A percentile compares a stretch with the other conserved stretches of the same genome.
phyloP scores from a whole-genome alignment of 2,329 filamentous ascomycete genomes.

The Diaporthe sp. region DNA sequence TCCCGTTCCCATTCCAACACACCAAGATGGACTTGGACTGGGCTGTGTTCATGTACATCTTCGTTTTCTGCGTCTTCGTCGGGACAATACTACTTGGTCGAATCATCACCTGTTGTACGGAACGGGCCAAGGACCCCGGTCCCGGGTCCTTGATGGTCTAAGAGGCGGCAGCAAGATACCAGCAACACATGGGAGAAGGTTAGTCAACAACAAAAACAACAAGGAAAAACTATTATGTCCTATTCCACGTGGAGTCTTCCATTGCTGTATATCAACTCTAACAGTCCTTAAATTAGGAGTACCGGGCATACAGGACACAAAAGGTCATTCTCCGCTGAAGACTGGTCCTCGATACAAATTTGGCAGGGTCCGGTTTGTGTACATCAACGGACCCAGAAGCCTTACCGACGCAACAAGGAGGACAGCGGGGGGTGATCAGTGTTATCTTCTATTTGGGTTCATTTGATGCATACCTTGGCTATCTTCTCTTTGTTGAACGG shows the following conservation, averaged over 20 bases:
- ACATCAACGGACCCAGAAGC: neutral
- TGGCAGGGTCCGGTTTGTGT: neutral
- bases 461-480: too few species aligned
- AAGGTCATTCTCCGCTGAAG: neutral
- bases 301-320: neutral
- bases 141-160: conserved; percentile 22
- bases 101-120: conserved; percentile 32
- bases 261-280: neutral
- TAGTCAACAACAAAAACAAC: neutral
- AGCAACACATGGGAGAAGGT: neutral
- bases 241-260: too few species aligned
- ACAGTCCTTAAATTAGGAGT: neutral
- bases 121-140: conserved; percentile 1
- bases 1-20: conserved; percentile 35
- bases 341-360: neutral
- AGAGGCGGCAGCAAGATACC: neutral
- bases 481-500: neutral
- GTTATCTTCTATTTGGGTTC: neutral
- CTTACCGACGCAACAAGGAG: too few species aligned
- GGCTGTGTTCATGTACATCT: conserved; percentile 36
- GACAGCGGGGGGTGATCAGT: neutral
- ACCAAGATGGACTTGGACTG: conserved; percentile 37
- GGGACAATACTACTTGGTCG: conserved; percentile 25
- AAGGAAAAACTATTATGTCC: neutral
- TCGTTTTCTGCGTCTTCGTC: conserved; percentile 28